Base-by-base conservation (phyloP, 768 basidiomycete genomes). In the Steccherinum ochraceum region DNA sequence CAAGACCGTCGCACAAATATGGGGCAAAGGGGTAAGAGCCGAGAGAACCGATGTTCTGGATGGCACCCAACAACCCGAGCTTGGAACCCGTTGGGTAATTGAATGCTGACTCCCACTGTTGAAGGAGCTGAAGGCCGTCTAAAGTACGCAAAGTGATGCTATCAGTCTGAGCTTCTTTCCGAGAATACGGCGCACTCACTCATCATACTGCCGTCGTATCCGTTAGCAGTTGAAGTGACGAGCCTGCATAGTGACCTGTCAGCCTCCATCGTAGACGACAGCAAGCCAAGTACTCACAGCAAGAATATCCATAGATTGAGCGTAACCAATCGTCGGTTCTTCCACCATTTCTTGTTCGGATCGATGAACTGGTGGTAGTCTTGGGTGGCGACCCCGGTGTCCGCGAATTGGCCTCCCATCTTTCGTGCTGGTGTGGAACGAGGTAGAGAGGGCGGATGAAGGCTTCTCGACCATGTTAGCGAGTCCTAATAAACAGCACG, bases 191-290 rank as follows among this genome's bases (percentile, higher is more conserved):
- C n/a, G n/a, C 11, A 18, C 10, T 23, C 20, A 18, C 3, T 18
- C 11, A 27, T 39, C 2, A 46, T 24, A 42, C 60, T 59, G 30
- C 52, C 61, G 54, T 68, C 67, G 56, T 64, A 69, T 20, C 67
- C 67, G 46, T 68, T 67, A 11, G 64, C 62, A 11, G 60, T 64
- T 0, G 68, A 64, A 3, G 67, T 68, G 53, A 69, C 62, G 40
- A 67, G 58, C 5, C 58, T 61, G 30, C 10, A 48, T 23, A 42
- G 11, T 18, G 18, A 13, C 20, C 27, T 24, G 27, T 16, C n/a
- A n/a, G n/a, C n/a, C n/a, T n/a, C n/a, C n/a, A n/a, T n/a, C n/a
- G n/a, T n/a, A n/a, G n/a, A n/a, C n/a, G n/a, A n/a, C n/a, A n/a
- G n/a, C n/a, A n/a, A n/a, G n/a, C n/a, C n/a, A n/a, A 27, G 20